Evolutionary conservation across 371 early-diverging fungal species (phyloP).

Genomic region (Amoeboaphelidium protococcarum): DNA sequence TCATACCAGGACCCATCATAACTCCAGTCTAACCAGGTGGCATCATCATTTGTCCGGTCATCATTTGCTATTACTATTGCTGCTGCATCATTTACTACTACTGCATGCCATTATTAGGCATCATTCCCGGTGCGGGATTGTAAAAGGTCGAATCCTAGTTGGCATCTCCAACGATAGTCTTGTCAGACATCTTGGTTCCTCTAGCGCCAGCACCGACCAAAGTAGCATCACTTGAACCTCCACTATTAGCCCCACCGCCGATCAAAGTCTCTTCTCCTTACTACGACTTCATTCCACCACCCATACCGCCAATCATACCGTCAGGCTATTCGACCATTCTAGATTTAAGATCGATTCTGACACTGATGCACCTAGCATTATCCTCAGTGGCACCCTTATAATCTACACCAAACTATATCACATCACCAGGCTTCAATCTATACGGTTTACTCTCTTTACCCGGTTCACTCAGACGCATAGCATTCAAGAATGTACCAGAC

Average conservation of each 20-base stretch:
- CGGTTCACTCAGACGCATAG: conserved; percentile 56
- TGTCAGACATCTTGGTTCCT: neutral
- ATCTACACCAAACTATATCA: conserved; percentile 84
- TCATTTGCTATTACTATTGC: neutral
- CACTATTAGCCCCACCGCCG: too few relatives aligned
- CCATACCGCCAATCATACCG: too few relatives aligned
- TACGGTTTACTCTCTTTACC: conserved; percentile 54
- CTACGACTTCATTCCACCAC: too few relatives aligned
- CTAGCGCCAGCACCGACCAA: neutral
- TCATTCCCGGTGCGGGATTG: too few relatives aligned
- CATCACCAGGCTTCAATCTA: conserved; percentile 61
- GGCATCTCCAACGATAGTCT: neutral
- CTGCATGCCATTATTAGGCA: too few relatives aligned
- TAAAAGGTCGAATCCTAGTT: too few relatives aligned
- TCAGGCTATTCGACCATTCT: neutral
- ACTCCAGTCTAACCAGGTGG: too few relatives aligned
- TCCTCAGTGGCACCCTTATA: conserved; percentile 67
- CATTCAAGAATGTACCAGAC: conserved; percentile 87
- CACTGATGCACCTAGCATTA: neutral
- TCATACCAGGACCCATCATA: neutral
- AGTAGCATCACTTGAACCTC: too few relatives aligned
- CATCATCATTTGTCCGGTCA: neutral
- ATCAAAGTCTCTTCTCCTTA: too few relatives aligned
- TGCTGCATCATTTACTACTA: neutral
- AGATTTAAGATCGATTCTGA: neutral